Conservation (phyloP, 148 eudicot species). For the Talinum fruticosum region DNA sequence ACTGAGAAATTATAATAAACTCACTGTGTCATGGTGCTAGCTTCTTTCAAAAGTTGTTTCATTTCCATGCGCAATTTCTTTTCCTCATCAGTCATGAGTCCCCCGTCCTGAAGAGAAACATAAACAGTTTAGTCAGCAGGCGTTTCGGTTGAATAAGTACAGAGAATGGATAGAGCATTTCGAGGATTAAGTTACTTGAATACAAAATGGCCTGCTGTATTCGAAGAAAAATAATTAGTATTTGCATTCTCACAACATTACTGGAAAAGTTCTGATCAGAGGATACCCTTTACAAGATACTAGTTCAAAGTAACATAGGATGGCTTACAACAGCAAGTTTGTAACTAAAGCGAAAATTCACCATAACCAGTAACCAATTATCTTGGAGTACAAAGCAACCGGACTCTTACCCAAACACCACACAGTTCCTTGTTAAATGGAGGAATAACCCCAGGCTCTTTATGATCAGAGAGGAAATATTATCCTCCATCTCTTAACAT, state of each 20-base stretch:
- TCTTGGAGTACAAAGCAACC: background rate
- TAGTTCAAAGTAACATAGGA: background rate
- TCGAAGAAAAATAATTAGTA: background rate
- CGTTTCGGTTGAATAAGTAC: background rate
- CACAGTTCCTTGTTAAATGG: background rate
- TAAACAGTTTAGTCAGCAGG: background rate
- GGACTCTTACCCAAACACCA: background rate
- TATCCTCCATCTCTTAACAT: background rate
- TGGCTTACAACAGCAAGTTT: background rate
- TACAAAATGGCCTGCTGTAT: background rate
- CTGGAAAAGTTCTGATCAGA: background rate
- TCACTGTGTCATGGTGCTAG: conserved; percentile 70
- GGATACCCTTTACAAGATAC: background rate
- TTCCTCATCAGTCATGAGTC: conserved; percentile 40
- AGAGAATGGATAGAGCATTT: background rate
- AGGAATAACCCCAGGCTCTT: background rate
- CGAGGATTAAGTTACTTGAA: background rate
- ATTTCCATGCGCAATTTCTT: conserved; percentile 63
- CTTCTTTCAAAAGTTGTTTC: conserved; percentile 77
- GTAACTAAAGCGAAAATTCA: background rate
- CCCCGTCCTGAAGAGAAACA: conserved; percentile 40
- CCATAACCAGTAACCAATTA: background rate
- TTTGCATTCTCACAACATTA: background rate
- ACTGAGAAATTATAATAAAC: conserved; percentile 23
- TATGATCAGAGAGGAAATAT: background rate